Evolutionary conservation across 129 eudicot genomes (phyloP).

Genomic region (Kitagawia praeruptora): DNA sequence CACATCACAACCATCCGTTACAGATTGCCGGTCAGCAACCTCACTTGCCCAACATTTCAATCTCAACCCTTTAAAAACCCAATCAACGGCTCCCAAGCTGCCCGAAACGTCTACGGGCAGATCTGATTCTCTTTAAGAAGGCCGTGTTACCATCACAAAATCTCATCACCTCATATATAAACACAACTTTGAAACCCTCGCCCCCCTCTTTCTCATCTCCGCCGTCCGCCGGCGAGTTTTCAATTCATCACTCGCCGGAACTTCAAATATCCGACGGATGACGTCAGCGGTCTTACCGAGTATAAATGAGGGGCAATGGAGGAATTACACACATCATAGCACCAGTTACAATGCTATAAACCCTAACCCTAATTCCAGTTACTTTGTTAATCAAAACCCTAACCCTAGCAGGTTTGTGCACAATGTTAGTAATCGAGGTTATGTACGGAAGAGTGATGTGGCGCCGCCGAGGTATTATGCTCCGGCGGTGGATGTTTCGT

Average conservation of each 20-base stretch:
- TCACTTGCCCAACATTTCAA: slow-evolving; percentile 18
- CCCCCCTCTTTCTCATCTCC: slow-evolving; percentile 11
- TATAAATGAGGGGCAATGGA: slow-evolving; percentile 25
- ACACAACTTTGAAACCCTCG: slow-evolving; percentile 10
- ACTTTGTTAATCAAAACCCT: slow-evolving; percentile 2
- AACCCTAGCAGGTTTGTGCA: slow-evolving; percentile 13
- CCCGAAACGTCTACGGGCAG: slow-evolving; percentile 36
- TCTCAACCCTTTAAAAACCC: slow-evolving; percentile 21
- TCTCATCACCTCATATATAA: background rate
- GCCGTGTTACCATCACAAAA: background rate
- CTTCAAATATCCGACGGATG: slow-evolving; percentile 12
- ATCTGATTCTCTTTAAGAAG: slow-evolving; percentile 31
- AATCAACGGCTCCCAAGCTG: slow-evolving; percentile 24
- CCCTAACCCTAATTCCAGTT: slow-evolving; percentile 24
- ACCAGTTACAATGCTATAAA: slow-evolving; percentile 12
- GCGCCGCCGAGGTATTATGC: slow-evolving; percentile 3
- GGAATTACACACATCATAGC: slow-evolving; percentile 11
- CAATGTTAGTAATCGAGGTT: slow-evolving; percentile 3
- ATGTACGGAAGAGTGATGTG: background rate
- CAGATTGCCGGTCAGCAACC: slow-evolving; percentile 13
- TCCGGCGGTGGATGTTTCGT: slow-evolving; percentile 9
- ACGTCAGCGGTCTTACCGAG: slow-evolving; percentile 41
- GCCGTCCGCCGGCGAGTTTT: background rate
- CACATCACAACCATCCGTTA: slow-evolving; percentile 22
- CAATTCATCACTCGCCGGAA: background rate